Conservation (phyloP, 2,329 filamentous ascomycete species). For the Cladophialophora psammophila region DNA sequence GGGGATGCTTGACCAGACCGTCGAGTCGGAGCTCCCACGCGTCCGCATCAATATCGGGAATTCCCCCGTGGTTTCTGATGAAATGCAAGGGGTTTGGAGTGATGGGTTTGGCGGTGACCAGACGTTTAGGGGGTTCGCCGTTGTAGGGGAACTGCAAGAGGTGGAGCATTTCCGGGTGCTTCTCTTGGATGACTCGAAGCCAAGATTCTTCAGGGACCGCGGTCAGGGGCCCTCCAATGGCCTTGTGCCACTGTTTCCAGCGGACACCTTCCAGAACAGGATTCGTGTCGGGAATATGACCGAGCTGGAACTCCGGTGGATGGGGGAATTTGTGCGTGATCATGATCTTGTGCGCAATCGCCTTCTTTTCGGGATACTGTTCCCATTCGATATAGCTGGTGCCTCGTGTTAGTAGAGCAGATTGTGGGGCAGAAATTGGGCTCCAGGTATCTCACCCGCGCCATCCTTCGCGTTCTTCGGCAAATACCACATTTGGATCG, state of each 20-base stretch:
- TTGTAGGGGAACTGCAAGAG: conserved; percentile 71
- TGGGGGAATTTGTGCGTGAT: conserved; percentile 59
- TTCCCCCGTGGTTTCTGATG: conserved; percentile 75
- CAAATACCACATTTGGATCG: conserved; percentile 50
- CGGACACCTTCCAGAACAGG: conserved; percentile 63
- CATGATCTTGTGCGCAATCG: conserved; percentile 64
- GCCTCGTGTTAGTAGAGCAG: neutral
- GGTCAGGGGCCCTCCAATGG: conserved; percentile 56
- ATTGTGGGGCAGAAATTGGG: neutral
- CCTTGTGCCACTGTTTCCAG: conserved; percentile 67
- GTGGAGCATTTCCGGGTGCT: conserved; percentile 67
- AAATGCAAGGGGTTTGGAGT: conserved; percentile 71
- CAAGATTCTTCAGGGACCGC: conserved; percentile 66
- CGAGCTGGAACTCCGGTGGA: conserved; percentile 64
- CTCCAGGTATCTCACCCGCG: conserved; percentile 47
- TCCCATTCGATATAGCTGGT: conserved; percentile 72
- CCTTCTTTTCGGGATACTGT: conserved; percentile 72
- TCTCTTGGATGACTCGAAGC: conserved; percentile 63
- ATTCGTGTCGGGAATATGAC: conserved; percentile 63
- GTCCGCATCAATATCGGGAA: conserved; percentile 68
- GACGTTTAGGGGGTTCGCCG: conserved; percentile 66
- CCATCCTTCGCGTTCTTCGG: conserved; percentile 57
- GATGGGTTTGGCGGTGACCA: conserved; percentile 62
- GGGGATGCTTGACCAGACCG: conserved; percentile 67
- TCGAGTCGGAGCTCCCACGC: conserved; percentile 64